phyloP scores from a whole-genome alignment of 352 stramenopile species.

The Globisporangium paroecandrum region DNA sequence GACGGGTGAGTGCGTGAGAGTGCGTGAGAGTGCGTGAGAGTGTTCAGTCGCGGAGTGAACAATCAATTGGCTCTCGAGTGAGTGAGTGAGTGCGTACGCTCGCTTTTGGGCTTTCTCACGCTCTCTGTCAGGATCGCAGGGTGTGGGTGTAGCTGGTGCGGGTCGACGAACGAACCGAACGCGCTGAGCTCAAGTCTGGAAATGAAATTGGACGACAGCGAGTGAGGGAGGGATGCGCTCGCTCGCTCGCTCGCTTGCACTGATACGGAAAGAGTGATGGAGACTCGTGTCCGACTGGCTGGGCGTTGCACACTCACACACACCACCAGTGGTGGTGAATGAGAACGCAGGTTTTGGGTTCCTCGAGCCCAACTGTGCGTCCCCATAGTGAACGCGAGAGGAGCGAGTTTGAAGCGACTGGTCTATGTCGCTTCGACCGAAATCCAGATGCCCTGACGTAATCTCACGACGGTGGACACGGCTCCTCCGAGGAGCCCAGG shows the following conservation, averaged over 20 bases:
- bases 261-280: conserved; percentile 2
- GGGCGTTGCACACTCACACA: conserved; percentile 6
- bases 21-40: neutral
- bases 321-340: neutral
- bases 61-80: neutral
- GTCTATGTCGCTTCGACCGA: neutral
- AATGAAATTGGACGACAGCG: conserved; percentile 8
- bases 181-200: conserved; percentile 4
- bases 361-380: neutral
- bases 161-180: conserved; percentile 3
- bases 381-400: neutral
- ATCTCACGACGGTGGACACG: conserved; percentile 7
- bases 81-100: neutral
- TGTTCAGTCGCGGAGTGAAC: neutral
- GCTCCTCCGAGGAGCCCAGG: neutral
- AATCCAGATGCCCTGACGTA: conserved; percentile 11
- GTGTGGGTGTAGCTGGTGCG: neutral
- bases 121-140: neutral
- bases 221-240: conserved; percentile 1
- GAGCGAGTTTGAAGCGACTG: neutral
- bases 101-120: neutral
- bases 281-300: conserved; percentile 8
- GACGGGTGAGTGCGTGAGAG: neutral
- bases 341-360: neutral
- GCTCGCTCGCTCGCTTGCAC: neutral